Evolutionary conservation across 2,329 filamentous ascomycete species (phyloP), one percentile per base, ranked within the genome.

Genomic region (Colletotrichum chrysophilum): DNA sequence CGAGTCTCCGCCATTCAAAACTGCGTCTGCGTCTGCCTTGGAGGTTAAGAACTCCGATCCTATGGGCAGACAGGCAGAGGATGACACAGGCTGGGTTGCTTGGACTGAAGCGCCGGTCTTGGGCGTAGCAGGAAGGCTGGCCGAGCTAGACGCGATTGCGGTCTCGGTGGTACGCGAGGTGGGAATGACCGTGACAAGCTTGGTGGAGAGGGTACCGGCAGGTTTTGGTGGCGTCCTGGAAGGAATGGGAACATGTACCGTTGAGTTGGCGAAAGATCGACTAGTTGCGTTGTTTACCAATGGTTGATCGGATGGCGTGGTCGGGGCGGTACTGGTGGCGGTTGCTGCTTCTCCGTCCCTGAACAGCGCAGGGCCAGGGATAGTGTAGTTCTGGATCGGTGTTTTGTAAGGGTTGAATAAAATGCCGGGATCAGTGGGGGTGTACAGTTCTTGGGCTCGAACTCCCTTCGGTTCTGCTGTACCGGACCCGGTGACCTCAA

Each of bases 151-250:
- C 18, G 38, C 38, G 9, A 43, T 43, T 43, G 38, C 18, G 0
- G 0, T 43, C 18, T 43, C 9, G 38, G 38, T 43, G 38, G 38
- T n/a, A n/a, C 38, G 38, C 38, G 38, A 0, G 18, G 18, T 12
- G 9, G 38, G 38, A 0, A 0, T 43, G 38, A 0, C 18, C 0
- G 38, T 43, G 38, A 0, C 18, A n/a, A 0, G 18, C 0, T 6
- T 43, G 5, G 38, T 12, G 38, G 38, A 43, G 18, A 43, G 18
- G 0, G 5, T 43, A 43, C 0, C 18, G 38, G 38, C 18, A 0
- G 38, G 0, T 0, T 43, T 9, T n/a, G 38, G 3, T n/a, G 38
- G 18, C 5, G 38, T 43, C 1, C 4, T 4, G 2, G 38, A 43
- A n/a, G 0, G 18, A 10, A 43, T n/a, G 38, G 38, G 38, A 1